These are phyloP conservation scores for Fusarium sororula DNA, from an alignment of 2,329 filamentous ascomycete species.

Conservation along the genomic window DNA sequence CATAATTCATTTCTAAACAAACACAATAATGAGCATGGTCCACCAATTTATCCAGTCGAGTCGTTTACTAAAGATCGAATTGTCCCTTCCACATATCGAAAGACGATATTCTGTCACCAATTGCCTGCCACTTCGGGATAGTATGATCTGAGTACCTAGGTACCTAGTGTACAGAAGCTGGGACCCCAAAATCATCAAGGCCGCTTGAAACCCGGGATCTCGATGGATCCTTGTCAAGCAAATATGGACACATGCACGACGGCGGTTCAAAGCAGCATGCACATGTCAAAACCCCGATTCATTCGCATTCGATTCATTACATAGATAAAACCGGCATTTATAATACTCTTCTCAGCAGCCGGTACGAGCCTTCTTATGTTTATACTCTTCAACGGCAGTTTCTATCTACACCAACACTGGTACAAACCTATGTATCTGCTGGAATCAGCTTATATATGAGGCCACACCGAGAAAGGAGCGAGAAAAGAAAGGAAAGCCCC, in stretches of 20 bases:
- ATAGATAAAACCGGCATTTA: background rate
- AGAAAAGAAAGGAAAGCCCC: conserved; percentile 10
- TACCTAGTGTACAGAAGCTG: background rate
- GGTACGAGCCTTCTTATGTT: background rate
- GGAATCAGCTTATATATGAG: background rate
- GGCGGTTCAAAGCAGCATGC: background rate
- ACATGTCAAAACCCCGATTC: conserved; percentile 6
- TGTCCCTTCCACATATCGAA: background rate
- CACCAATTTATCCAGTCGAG: background rate
- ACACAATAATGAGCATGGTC: background rate
- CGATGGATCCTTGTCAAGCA: background rate
- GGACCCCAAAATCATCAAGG: conserved; percentile 1
- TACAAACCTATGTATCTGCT: background rate
- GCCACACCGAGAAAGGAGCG: background rate
- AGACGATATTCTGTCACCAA: background rate
- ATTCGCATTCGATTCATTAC: background rate
- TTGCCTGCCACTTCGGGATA: conserved; percentile 6
- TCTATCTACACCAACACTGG: background rate
- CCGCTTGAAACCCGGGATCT: conserved; percentile 4
- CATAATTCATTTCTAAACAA: conserved; percentile 1
- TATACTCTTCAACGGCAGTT: background rate
- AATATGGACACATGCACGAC: background rate
- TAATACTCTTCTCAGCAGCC: background rate
- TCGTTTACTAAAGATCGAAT: background rate
- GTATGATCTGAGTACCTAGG: conserved; percentile 17